phyloP scores from a whole-genome alignment of 179 eudicot genomes.

The Corrigiola litoralis region DNA sequence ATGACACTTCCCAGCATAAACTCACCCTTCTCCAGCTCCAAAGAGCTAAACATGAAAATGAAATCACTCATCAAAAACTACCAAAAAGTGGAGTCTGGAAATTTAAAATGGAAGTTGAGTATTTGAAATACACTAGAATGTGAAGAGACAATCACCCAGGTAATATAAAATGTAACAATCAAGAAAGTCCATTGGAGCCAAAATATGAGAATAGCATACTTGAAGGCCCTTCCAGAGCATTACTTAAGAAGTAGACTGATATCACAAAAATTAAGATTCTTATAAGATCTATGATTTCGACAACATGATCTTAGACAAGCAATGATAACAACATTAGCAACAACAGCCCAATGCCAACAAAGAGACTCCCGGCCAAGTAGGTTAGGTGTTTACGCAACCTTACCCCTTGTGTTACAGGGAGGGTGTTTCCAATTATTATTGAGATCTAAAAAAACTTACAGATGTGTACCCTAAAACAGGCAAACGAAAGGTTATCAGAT shows the following conservation, averaged over 20 bases:
- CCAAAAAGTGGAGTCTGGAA: neutral
- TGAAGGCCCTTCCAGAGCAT: neutral
- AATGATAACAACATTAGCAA: no score
- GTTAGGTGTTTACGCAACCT: no score
- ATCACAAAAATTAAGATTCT: neutral
- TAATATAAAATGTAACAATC: neutral
- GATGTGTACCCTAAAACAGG: no score
- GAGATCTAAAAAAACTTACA: no score
- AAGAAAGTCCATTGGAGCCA: neutral
- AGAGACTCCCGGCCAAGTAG: no score
- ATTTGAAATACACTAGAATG: neutral
- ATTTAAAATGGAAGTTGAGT: neutral
- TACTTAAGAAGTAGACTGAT: neutral
- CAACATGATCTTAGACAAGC: neutral
- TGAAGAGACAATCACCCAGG: neutral
- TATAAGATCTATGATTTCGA: neutral
- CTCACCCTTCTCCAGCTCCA: slow-evolving; percentile 72
- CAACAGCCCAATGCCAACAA: no score
- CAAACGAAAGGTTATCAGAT: neutral
- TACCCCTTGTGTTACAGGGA: no score
- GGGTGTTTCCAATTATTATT: no score
- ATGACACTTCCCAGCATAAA: slow-evolving; percentile 80
- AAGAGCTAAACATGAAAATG: slow-evolving; percentile 22
- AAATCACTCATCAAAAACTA: slow-evolving; percentile 2
- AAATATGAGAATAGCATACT: neutral